phyloP scores from a whole-genome alignment of 106 monocot genomes.

The Allium fistulosum region DNA sequence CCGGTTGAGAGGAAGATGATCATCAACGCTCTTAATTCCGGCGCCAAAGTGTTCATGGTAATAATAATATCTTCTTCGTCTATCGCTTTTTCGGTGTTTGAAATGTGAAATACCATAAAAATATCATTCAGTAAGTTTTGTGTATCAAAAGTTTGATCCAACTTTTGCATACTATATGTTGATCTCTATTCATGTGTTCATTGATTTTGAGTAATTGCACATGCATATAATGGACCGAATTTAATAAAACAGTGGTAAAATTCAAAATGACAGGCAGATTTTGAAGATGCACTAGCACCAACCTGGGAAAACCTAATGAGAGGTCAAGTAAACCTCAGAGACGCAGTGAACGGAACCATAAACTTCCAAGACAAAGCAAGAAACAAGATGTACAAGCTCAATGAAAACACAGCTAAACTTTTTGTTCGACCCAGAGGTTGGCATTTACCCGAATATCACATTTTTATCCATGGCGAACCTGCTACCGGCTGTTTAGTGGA shows the following conservation, averaged over 20 bases:
- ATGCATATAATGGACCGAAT: too few relatives aligned
- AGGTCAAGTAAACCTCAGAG: slow-evolving; percentile 79
- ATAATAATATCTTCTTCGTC: too few relatives aligned
- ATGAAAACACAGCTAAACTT: slow-evolving; percentile 55
- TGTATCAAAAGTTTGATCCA: too few relatives aligned
- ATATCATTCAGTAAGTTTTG: too few relatives aligned
- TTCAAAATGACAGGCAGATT: slow-evolving; percentile 54
- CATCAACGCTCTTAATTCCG: slow-evolving; percentile 92
- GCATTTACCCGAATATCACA: slow-evolving; percentile 80
- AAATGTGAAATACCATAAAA: too few relatives aligned
- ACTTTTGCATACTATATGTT: too few relatives aligned
- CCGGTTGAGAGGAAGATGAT: slow-evolving; percentile 95
- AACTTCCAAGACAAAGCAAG: slow-evolving; percentile 55
- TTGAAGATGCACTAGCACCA: slow-evolving; percentile 85
- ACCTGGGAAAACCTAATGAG: slow-evolving; percentile 93
- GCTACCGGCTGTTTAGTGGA: slow-evolving; percentile 81
- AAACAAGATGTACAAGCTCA: slow-evolving; percentile 66
- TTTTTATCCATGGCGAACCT: slow-evolving; percentile 79
- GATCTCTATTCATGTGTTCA: too few relatives aligned
- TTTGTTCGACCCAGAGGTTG: slow-evolving; percentile 90
- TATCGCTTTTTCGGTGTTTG: too few relatives aligned
- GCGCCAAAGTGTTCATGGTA: slow-evolving; percentile 95
- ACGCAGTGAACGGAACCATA: slow-evolving; percentile 66
- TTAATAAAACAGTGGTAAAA: too few relatives aligned
- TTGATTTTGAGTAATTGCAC: too few relatives aligned